Base-by-base conservation (phyloP, 2,329 filamentous ascomycete genomes). In the Calonectria ilicicola region DNA sequence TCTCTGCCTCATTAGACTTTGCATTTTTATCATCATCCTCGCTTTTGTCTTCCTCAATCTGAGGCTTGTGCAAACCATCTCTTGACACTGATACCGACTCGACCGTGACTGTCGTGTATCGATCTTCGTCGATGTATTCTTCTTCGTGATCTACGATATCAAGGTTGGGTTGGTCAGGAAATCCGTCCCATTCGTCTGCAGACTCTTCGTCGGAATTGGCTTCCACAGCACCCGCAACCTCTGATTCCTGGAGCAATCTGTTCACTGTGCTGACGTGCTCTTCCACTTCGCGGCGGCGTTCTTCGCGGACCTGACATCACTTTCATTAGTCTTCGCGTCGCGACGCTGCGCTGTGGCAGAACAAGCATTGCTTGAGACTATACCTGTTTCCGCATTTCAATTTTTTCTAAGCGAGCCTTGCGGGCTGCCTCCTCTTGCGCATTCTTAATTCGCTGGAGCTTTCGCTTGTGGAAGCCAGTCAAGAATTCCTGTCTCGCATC, bases 391-490 rank as follows among this genome's bases (percentile, higher is more conserved):
- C 96, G 89, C 69, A 93, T 87, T 70, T 90, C 87, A 70, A 96
- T 89, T 81, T 90, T 94, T 82, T 98, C 96, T 80, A 95, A 91
- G 63, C 93, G 91, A 60, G 93, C 95, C 81, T 90, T 92, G 84
- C 95, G 93, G 56, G 91, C 92, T 4, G 95, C 94, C 78, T 93
- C 89, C 77, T 97, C 95, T 81, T 97, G 94, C 2, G 96, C 96
- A 83, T 93, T 88, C 86, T 98, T 97, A 77, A 93, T 92, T 44
- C 97, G 91, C 83, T 95, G 93, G 66, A 94, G 86, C 84, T 98
- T 98, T 84, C 97, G 93, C 89, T 98, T 99, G 87, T 96, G 96
- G 85, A 99, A 99, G 3, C 97, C 97, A 0, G 95, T 98, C 70
- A 99, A 89, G 82, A 94, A 99, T 81, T 98, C 95, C 76, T 93